These are phyloP conservation scores for Jatropha curcas DNA, from an alignment of 345 rosid species.

Conservation along the genomic window DNA sequence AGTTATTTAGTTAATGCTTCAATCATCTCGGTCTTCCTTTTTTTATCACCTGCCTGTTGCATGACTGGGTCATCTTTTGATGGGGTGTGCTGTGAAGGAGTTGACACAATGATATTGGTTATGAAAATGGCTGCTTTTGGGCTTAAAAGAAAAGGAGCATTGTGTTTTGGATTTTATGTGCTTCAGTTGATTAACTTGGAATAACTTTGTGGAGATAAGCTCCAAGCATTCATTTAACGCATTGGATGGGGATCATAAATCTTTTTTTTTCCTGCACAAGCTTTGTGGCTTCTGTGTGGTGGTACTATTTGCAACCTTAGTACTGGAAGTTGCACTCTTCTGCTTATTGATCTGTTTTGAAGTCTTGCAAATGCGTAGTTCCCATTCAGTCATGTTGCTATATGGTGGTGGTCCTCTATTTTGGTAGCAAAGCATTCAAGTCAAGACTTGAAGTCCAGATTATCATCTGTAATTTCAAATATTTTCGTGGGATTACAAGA, in stretches of 20 bases:
- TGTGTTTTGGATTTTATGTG: conserved; percentile 2
- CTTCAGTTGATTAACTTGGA: conserved; percentile 12
- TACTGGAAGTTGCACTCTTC: conserved; percentile 14
- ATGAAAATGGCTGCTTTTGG: conserved; percentile 2
- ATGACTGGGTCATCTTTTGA: conserved; percentile 6
- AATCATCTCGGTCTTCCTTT: conserved; percentile 7
- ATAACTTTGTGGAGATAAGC: neutral
- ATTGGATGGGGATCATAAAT: conserved; percentile 16
- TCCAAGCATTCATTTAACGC: neutral
- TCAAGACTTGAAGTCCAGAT: conserved; percentile 26
- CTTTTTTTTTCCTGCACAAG: neutral
- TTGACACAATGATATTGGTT: neutral
- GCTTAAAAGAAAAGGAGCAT: conserved; percentile 7
- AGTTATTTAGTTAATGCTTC: conserved; percentile 1
- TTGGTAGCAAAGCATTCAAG: neutral
- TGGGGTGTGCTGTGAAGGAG: conserved; percentile 8
- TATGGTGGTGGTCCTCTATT: conserved; percentile 12
- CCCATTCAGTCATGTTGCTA: neutral
- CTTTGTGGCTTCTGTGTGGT: conserved; percentile 10
- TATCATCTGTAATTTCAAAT: conserved; percentile 19
- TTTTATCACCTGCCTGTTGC: conserved; percentile 1
- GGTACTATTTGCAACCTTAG: conserved; percentile 2
- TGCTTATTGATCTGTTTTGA: conserved; percentile 15
- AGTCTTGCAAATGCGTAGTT: conserved; percentile 3
- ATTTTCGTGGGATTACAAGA: conserved; percentile 15